These are phyloP conservation scores for Skeletonema grethae DNA, from an alignment of 108 stramenopile species.

Conservation along the genomic window DNA sequence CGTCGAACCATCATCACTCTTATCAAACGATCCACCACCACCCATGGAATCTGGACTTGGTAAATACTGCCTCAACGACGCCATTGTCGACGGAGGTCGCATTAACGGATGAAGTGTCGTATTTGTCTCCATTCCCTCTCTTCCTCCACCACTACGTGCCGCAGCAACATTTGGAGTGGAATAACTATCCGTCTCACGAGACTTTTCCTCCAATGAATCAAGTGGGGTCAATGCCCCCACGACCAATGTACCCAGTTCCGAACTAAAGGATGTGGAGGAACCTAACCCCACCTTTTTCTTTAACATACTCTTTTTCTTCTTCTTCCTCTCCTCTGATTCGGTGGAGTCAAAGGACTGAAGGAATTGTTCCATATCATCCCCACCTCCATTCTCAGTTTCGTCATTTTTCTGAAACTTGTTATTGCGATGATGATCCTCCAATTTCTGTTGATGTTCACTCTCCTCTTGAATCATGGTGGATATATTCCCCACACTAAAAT, in stretches of 20 bases:
- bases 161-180: conserved; percentile 10
- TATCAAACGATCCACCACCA: not conserved
- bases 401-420: too few species aligned
- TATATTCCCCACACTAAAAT: conserved; percentile 49
- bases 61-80: not conserved
- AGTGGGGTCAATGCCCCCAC: conserved; percentile 27
- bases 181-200: conserved; percentile 40
- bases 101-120: not conserved
- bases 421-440: conserved; percentile 37
- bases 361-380: conserved; percentile 18
- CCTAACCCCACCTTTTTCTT: conserved; percentile 2
- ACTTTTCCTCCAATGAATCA: conserved; percentile 34
- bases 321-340: not conserved
- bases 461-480: conserved; percentile 50
- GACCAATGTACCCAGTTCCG: not conserved
- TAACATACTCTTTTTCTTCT: conserved; percentile 14
- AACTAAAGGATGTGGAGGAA: not conserved
- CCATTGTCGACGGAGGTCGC: not conserved
- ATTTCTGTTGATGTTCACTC: conserved; percentile 41
- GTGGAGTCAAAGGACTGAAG: conserved; percentile 15
- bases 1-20: not conserved
- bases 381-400: too few species aligned
- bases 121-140: not conserved
- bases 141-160: not conserved
- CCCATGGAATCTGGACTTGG: too few species aligned